Conservation (phyloP, 257 asterid genomes). For the Phtheirospermum japonicum region DNA sequence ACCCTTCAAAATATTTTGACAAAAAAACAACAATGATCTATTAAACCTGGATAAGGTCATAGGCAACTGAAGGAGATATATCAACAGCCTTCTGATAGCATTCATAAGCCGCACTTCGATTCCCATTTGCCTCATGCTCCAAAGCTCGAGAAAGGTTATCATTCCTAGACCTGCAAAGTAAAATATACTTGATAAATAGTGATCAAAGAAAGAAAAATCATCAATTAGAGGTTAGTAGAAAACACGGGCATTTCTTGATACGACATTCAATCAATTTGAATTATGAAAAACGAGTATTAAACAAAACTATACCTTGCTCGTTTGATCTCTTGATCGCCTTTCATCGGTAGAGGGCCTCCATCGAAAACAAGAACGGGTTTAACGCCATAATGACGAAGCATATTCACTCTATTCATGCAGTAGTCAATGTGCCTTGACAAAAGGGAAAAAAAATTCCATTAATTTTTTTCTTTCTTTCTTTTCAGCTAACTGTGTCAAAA, state of each 20-base stretch:
- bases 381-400: constrained; percentile 79
- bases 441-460: constrained; percentile 22
- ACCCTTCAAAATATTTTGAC: not conserved
- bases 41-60: constrained; percentile 88
- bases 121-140: constrained; percentile 95
- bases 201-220: no score
- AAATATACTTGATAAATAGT: not conserved
- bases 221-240: not conserved
- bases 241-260: not conserved
- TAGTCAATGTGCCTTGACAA: constrained; percentile 95
- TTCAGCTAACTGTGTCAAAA: constrained; percentile 19
- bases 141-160: constrained; percentile 86
- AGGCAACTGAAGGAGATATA: constrained; percentile 90
- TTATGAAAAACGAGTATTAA: not conserved
- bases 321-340: constrained; percentile 84
- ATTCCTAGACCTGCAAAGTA: constrained; percentile 61
- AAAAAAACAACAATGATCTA: constrained; percentile 2
- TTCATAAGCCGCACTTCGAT: constrained; percentile 79
- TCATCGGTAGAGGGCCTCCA: constrained; percentile 94
- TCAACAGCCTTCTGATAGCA: constrained; percentile 98
- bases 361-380: constrained; percentile 92
- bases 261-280: not conserved
- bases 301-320: constrained; percentile 63
- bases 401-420: constrained; percentile 94
- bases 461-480: not conserved